Base-by-base conservation (phyloP, 2,329 filamentous ascomycete species). In the Xylariaceae sp. region DNA sequence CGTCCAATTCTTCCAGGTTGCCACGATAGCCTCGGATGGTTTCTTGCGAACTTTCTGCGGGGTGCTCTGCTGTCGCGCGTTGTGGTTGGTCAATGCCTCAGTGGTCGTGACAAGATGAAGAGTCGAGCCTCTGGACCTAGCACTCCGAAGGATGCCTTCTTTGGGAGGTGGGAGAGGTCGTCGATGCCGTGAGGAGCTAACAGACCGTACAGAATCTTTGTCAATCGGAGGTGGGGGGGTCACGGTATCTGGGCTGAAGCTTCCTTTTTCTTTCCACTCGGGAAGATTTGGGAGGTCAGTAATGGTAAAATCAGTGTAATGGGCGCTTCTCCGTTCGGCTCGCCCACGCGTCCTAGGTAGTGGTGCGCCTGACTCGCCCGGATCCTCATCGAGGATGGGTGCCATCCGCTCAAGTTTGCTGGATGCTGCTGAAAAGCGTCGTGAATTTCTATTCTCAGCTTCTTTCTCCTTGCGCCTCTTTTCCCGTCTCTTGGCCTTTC, bases 361-460 rank as follows among this genome's bases (percentile, higher is more conserved):
- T 37, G 70, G 61, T 21, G 69, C 66, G 27, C 70, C 67, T 5
- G 78, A 73, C 8, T 67, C 64, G n/a, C 73, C 65, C 7, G 90
- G 83, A 11, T 92, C 86, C 52, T 91, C 86, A 37, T 82, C 78
- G 14, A 94, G 72, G 17, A 83, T 83, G 8, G 88, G 85, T 2
- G 87, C 87, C 60, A 94, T 78, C 34, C 86, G 81, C 61, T 93
- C 88, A 6, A 96, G 71, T 25, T 91, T 83, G 63, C 88, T 92
- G 47, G 91, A 96, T 5, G 92, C 90, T 45, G 88, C 88, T 51
- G 93, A 97, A 37, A 97, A 73, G 33, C 92, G 82, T 42, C 90
- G 78, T 22, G 93, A 74, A 50, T 82, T 88, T 63, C 89, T 85
- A 45, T 82, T 82, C 59, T 97, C 89, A 2, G 79, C 76, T 58